A percentile compares a stretch with the other conserved stretches of the same genome.
Conservation (phyloP, 75 land plant genomes). For the Azolla pinnata region DNA sequence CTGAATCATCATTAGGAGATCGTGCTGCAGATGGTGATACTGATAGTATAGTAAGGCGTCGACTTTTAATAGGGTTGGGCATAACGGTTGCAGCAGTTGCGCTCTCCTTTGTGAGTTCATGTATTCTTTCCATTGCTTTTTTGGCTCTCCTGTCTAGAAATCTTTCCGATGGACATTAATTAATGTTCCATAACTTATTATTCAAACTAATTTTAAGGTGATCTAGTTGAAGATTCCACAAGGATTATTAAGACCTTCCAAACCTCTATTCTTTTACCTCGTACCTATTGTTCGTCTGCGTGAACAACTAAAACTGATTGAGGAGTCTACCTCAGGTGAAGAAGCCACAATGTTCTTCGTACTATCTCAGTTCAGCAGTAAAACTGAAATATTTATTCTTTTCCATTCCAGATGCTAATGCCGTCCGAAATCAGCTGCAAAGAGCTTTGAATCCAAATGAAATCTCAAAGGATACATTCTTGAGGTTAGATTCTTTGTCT, state of each 20-base stretch:
- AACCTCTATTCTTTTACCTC: slow-evolving; percentile 35
- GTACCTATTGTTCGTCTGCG: slow-evolving; percentile 30
- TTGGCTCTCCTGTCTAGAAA: not conserved
- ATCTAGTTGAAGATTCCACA: slow-evolving; percentile 31
- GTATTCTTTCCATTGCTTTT: not conserved
- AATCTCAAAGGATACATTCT: slow-evolving; percentile 25
- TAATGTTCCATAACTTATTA: slow-evolving; percentile 1
- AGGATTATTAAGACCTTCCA: slow-evolving; percentile 30
- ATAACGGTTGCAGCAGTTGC: slow-evolving; percentile 24
- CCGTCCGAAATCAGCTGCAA: slow-evolving; percentile 18
- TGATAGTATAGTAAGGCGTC: slow-evolving; percentile 22
- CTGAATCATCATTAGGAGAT: slow-evolving; percentile 23
- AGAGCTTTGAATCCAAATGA: slow-evolving; percentile 12
- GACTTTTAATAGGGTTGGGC: slow-evolving; percentile 31
- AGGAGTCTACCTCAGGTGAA: slow-evolving; percentile 29
- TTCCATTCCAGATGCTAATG: slow-evolving; percentile 24
- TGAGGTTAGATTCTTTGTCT: slow-evolving; percentile 17
- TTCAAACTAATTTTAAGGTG: slow-evolving; percentile 5
- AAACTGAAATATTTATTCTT: not conserved
- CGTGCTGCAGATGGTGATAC: slow-evolving; percentile 22
- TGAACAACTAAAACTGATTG: slow-evolving; percentile 26
- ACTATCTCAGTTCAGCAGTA: not conserved
- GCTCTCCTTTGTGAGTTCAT: slow-evolving; percentile 30
- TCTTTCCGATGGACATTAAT: not conserved
- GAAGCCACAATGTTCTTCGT: not conserved